Evolutionary conservation across 2,329 filamentous ascomycete genomes (phyloP).

Genomic region (Ascochyta rabiei): DNA sequence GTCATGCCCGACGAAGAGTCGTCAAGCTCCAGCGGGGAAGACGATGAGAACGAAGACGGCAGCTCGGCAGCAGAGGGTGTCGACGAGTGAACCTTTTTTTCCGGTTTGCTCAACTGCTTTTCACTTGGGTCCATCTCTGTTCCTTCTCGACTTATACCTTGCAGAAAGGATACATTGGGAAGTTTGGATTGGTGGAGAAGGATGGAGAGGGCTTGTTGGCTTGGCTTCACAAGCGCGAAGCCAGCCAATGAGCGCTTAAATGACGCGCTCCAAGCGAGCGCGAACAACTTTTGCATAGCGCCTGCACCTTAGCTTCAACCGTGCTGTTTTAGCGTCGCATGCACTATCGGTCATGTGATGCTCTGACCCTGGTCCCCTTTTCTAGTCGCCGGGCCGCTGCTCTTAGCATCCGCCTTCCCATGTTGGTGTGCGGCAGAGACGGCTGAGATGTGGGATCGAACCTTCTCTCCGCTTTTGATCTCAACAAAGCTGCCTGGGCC

Average conservation of each 20-base stretch:
- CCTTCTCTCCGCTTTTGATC: constrained; percentile 4
- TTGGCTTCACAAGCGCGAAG: constrained; percentile 23
- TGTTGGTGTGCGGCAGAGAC: constrained; percentile 18
- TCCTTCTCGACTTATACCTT: constrained; percentile 1
- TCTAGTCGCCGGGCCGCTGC: constrained; percentile 28
- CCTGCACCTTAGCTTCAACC: constrained; percentile 17
- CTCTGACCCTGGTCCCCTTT: constrained; percentile 25
- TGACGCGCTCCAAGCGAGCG: constrained; percentile 24
- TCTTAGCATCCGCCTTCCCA: constrained; percentile 25
- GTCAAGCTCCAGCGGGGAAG: constrained; percentile 39
- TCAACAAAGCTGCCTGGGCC: background rate
- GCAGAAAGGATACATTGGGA: background rate
- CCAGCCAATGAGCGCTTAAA: constrained; percentile 34
- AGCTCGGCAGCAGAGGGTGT: constrained; percentile 18
- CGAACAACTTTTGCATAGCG: constrained; percentile 26
- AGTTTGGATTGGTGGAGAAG: constrained; percentile 27
- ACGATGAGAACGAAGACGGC: constrained; percentile 24
- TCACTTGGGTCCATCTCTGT: background rate
- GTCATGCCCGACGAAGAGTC: constrained; percentile 56
- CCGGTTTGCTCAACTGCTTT: background rate
- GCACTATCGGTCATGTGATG: constrained; percentile 28
- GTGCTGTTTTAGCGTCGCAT: constrained; percentile 23
- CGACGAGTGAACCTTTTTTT: constrained; percentile 7
- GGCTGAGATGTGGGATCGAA: constrained; percentile 13
- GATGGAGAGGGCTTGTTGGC: constrained; percentile 17